A percentile compares a stretch with the other conserved stretches of the same genome.
Conservation (phyloP, 257 asterid genomes). For the Nicotiana benthamiana region DNA sequence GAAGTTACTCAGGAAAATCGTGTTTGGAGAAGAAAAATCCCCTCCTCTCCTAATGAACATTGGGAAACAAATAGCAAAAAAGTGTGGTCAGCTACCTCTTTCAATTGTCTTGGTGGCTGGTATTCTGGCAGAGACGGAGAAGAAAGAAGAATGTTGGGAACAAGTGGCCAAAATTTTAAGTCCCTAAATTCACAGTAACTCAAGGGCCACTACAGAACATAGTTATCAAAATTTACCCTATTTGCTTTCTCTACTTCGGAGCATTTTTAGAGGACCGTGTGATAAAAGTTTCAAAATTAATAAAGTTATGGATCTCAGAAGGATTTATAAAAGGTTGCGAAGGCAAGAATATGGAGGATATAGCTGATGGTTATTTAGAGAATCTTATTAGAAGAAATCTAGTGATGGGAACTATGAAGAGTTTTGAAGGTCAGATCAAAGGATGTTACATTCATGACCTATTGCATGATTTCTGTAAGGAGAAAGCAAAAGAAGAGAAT, state of each 20-base stretch:
- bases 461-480: conserved; percentile 11
- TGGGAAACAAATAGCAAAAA: background rate
- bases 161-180: background rate
- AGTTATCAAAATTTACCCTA: background rate
- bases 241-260: conserved; percentile 8
- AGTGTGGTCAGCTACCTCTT: background rate
- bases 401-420: background rate
- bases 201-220: background rate
- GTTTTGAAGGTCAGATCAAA: too few relatives aligned
- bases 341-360: conserved; percentile 7
- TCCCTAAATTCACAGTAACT: background rate
- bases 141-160: background rate
- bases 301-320: conserved; percentile 1
- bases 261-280: background rate
- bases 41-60: background rate
- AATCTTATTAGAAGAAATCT: conserved; percentile 14
- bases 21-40: too few relatives aligned
- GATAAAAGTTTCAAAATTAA: background rate
- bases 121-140: background rate
- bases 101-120: background rate
- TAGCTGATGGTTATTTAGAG: background rate
- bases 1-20: too few relatives aligned
- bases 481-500: background rate
- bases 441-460: conserved; percentile 1
- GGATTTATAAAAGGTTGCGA: background rate